Base-by-base conservation (phyloP, 495 filamentous ascomycete genomes). In the Annulohypoxylon moriforme region DNA sequence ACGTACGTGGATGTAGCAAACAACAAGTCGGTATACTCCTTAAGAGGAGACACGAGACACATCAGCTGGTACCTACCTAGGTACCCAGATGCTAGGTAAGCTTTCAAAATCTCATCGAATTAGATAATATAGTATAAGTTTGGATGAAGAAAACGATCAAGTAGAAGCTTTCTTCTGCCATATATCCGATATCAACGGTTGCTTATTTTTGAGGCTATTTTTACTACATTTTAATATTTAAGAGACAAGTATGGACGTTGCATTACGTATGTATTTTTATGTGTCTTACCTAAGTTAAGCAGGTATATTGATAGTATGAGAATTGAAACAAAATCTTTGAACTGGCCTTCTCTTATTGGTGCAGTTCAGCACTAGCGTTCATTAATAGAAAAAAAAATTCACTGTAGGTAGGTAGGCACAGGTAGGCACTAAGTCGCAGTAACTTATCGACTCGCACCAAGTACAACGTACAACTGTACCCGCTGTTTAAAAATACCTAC, bases 401-500 rank as follows among this genome's bases (percentile, higher is more conserved):
- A 49, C 2, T 53, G 31, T n/a, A 4, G n/a, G 18, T 16, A n/a
- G n/a, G n/a, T n/a, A n/a, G n/a, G 29, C 18, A 57, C 53, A 27
- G 29, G 7, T 49, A 49, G 22, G 18, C 14, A 13, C 18, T 24
- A 49, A 8, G 10, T 13, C 22, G 11, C 46, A 22, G 9, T 24
- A 47, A 11, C 42, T 47, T 7, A 47, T 20, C 7, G 16, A 25
- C 22, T 49, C 46, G 46, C 22, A 22, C 46, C 46, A 22, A 8
- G 42, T 53, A 53, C 24, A 4, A n/a, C 8, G 25, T 55, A 55
- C 25, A 29, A 25, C n/a, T 16, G 40, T 66, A 66, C 22, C 63
- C 53, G 63, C 63, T 59, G 36, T 66, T 65, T 66, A 67, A 60
- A 67, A 60, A 67, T 67, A 67, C 64, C 55, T 67, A 33, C 64